Evolutionary conservation across 2,329 filamentous ascomycete species (phyloP), one percentile per base, ranked within the genome.

Genomic region (Hyphodiscus sp.): DNA sequence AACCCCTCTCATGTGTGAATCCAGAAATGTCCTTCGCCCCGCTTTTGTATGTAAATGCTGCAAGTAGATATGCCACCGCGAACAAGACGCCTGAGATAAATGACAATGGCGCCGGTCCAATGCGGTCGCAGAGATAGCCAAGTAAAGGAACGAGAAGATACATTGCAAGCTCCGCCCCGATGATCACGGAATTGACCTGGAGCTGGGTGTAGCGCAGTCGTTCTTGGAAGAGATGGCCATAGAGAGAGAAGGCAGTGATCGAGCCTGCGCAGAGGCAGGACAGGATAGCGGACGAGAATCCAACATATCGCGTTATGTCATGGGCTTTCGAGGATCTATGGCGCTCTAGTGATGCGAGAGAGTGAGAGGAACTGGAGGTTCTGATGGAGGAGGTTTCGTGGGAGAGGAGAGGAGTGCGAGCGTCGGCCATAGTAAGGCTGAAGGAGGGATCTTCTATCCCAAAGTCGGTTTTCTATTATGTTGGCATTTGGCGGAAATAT

Each of bases 221-320:
- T 52, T 86, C 86, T 69, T 96, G 89, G 73, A 99, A 90, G 47
- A 95, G 78, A 61, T 89, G 91, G 9, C 88, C 94, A 69, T 97
- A 99, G 30, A 99, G 82, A 38, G 91, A 96, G 74, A 94, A 99
- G 47, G 91, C 88, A 48, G 90, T 91, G 65, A 97, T 89, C 65
- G 89, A 95, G 57, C 92, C 94, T 29, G 91, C 92, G 68, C 89
- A 94, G 30, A 96, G 79, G 15, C 81, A 75, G 16, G 76, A 76
- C 16, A 82, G 58, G 29, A 83, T 75, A 26, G 82, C 76, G 20
- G 74, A 73, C 26, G 76, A 59, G 63, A 84, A 82, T 52, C 81
- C 76, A 45, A 79, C 52, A 60, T 68, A 68, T 52, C 67, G 60
- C 13, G 53, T 59, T 10, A 65, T 43, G 41, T 67, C 57, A 47